Percentiles rank a stretch among this genome's conserved stretches.
Conservation (phyloP, 306 rosid species). For the Cucurbita moschata region DNA sequence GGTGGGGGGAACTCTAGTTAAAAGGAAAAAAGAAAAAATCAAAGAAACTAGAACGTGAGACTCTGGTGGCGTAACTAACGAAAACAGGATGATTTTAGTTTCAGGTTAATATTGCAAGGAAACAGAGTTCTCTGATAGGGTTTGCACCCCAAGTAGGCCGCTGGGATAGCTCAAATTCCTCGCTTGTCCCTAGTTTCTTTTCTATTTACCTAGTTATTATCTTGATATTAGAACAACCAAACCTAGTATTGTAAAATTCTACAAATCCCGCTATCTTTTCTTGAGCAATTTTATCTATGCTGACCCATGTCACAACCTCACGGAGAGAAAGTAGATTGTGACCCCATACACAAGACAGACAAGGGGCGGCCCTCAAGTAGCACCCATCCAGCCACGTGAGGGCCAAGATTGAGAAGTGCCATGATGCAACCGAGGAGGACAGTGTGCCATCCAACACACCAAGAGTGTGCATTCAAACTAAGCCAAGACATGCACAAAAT, state of each 20-base stretch:
- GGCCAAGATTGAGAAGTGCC: too few relatives aligned
- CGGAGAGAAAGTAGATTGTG: too few relatives aligned
- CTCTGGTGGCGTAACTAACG: not conserved
- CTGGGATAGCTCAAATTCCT: not conserved
- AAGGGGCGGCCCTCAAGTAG: too few relatives aligned
- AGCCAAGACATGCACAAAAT: too few relatives aligned
- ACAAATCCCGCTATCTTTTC: not conserved
- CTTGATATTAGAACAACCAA: not conserved
- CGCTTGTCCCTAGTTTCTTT: not conserved
- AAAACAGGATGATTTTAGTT: not conserved
- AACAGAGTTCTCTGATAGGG: not conserved
- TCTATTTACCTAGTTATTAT: not conserved
- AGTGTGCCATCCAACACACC: too few relatives aligned
- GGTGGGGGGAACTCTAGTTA: not conserved
- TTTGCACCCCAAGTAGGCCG: not conserved
- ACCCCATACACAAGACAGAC: too few relatives aligned
- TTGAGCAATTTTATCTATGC: too few relatives aligned
- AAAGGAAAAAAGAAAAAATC: too few relatives aligned
- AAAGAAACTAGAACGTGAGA: not conserved
- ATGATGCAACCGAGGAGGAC: too few relatives aligned
- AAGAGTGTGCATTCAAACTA: too few relatives aligned
- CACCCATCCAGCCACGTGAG: too few relatives aligned
- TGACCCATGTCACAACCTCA: too few relatives aligned
- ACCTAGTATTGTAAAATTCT: not conserved
- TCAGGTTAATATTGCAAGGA: not conserved